A percentile compares a stretch with the other conserved stretches of the same genome.
Conservation (phyloP, 2,329 filamentous ascomycete species). For the Fusarium cicatricum region DNA sequence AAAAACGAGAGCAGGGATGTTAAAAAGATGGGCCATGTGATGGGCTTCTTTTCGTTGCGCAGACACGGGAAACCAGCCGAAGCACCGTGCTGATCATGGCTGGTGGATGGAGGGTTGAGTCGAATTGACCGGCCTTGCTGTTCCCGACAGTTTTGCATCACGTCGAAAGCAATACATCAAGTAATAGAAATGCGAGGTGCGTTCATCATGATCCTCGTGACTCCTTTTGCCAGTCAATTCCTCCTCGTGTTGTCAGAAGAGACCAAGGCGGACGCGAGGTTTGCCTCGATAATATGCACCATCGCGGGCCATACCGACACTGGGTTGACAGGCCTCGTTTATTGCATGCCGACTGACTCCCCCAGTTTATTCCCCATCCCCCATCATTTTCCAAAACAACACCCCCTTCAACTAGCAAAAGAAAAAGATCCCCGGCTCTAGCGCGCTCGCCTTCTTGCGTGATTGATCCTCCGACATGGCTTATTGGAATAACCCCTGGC, state of each 20-base stretch:
- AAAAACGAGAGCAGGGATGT: slow-evolving; percentile 7
- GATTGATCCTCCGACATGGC: slow-evolving; percentile 18
- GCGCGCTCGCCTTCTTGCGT: slow-evolving; percentile 18
- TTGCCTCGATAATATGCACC: slow-evolving; percentile 25
- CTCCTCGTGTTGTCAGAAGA: slow-evolving; percentile 4
- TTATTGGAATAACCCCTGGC: slow-evolving; percentile 36
- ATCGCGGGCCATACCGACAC: background rate
- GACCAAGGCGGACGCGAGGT: background rate
- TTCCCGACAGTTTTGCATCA: background rate
- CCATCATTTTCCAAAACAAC: slow-evolving; percentile 12
- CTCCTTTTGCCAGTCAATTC: background rate
- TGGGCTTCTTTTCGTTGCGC: slow-evolving; percentile 7
- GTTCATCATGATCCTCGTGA: slow-evolving; percentile 29
- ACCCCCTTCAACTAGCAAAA: background rate
- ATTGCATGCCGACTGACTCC: slow-evolving; percentile 17
- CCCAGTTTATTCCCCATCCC: slow-evolving; percentile 13
- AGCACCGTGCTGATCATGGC: background rate
- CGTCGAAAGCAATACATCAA: background rate
- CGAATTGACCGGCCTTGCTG: slow-evolving; percentile 4
- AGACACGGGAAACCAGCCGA: background rate
- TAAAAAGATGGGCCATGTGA: slow-evolving; percentile 27
- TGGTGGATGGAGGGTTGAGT: slow-evolving; percentile 27
- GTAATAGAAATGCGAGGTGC: slow-evolving; percentile 13
- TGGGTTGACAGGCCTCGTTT: slow-evolving; percentile 6
- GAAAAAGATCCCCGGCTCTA: slow-evolving; percentile 8